These are phyloP conservation scores for Eremomyces bilateralis DNA, from an alignment of 495 filamentous ascomycete genomes.

Conservation along the genomic window DNA sequence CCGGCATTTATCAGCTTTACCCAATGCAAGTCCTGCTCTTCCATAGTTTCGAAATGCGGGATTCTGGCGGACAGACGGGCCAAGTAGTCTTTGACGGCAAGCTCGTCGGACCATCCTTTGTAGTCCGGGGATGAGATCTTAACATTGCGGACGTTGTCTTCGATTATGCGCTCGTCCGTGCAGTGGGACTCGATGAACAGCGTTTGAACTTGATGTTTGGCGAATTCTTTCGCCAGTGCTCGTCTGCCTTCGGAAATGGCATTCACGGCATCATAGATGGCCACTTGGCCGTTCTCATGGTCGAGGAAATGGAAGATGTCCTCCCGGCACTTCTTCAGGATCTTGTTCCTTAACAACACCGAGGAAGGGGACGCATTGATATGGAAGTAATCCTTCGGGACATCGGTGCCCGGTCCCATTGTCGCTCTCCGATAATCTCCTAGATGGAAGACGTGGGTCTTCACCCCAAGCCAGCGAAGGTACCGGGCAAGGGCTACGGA, in stretches of 20 bases:
- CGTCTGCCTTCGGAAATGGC: slow-evolving; percentile 63
- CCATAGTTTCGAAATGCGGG: slow-evolving; percentile 91
- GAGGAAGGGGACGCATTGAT: slow-evolving; percentile 79
- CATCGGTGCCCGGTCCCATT: slow-evolving; percentile 62
- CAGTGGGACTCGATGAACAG: slow-evolving; percentile 93
- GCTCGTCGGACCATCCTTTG: slow-evolving; percentile 69
- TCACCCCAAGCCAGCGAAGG: slow-evolving; percentile 92
- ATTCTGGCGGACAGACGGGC: slow-evolving; percentile 76
- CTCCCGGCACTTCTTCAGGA: slow-evolving; percentile 89
- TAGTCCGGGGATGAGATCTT: slow-evolving; percentile 99
- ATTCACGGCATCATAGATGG: slow-evolving; percentile 99
- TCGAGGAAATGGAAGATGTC: slow-evolving; percentile 93
- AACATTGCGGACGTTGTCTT: slow-evolving; percentile 90
- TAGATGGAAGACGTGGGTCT: slow-evolving; percentile 91
- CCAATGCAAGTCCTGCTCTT: slow-evolving; percentile 80
- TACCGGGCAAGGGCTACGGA: slow-evolving; percentile 90
- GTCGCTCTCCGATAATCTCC: slow-evolving; percentile 91
- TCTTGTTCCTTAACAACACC: slow-evolving; percentile 80
- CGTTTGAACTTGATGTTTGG: slow-evolving; percentile 86
- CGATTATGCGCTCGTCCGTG: slow-evolving; percentile 77
- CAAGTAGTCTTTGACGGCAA: slow-evolving; percentile 80
- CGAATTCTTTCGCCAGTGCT: slow-evolving; percentile 83
- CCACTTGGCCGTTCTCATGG: slow-evolving; percentile 92
- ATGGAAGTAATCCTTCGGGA: slow-evolving; percentile 95
- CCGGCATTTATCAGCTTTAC: slow-evolving; percentile 99